A percentile compares a stretch with the other conserved stretches of the same genome.
phyloP scores from a whole-genome alignment of 805 yeast species.

The Candida hispaniensis region DNA sequence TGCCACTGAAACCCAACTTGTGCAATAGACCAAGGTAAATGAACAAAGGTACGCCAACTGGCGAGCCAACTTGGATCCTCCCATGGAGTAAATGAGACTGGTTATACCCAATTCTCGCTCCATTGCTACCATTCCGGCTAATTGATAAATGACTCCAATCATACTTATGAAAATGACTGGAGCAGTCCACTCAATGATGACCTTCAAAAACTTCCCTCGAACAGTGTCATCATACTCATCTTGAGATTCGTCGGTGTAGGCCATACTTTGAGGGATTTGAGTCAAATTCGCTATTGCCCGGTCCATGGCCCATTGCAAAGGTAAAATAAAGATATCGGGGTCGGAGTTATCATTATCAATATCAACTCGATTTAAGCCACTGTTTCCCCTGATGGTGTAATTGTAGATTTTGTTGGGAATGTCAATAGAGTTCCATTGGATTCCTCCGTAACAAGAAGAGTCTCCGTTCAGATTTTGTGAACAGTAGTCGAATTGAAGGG shows the following conservation, averaged over 20 bases:
- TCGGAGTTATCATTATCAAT: slow-evolving; percentile 24
- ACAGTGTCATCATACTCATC: slow-evolving; percentile 23
- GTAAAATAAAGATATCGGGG: slow-evolving; percentile 27
- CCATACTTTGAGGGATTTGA: slow-evolving; percentile 25
- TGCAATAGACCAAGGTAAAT: slow-evolving; percentile 26
- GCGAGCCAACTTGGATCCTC: slow-evolving; percentile 24
- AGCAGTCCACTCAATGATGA: slow-evolving; percentile 26
- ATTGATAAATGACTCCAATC: slow-evolving; percentile 31
- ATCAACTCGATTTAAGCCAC: slow-evolving; percentile 25
- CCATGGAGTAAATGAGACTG: slow-evolving; percentile 27
- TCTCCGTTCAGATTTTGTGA: slow-evolving; percentile 28
- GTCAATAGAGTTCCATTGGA: slow-evolving; percentile 29
- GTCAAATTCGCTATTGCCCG: slow-evolving; percentile 25
- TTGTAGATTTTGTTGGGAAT: slow-evolving; percentile 23
- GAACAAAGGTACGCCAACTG: slow-evolving; percentile 25
- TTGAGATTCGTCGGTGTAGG: slow-evolving; percentile 26
- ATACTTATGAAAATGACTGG: slow-evolving; percentile 30
- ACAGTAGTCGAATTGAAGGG: slow-evolving; percentile 25
- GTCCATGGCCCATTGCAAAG: slow-evolving; percentile 30
- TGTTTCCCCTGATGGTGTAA: slow-evolving; percentile 30
- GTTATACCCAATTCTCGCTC: slow-evolving; percentile 29
- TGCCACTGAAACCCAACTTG: slow-evolving; percentile 30
- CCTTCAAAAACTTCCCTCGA: slow-evolving; percentile 25
- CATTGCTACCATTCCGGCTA: slow-evolving; percentile 28
- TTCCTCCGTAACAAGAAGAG: slow-evolving; percentile 29